These are phyloP conservation scores for Plantago elongata DNA, from an alignment of 257 asterid genomes.

Conservation along the genomic window DNA sequence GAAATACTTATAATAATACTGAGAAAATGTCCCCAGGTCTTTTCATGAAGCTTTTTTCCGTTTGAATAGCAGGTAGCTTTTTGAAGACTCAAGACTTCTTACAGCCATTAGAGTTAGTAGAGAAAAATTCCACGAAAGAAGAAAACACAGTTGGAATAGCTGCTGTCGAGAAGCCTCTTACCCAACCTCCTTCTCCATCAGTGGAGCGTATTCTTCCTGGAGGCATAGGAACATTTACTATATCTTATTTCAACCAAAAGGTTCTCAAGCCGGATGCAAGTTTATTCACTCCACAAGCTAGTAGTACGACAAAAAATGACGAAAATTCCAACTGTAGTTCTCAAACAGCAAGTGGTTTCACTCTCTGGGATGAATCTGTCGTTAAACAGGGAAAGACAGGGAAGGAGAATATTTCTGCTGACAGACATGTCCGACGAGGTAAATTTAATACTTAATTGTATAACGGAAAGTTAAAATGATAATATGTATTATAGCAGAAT, in stretches of 20 bases:
- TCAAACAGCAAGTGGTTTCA: slow-evolving; percentile 67
- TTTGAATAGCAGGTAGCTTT: slow-evolving; percentile 45
- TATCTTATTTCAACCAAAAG: slow-evolving; percentile 61
- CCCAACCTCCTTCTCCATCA: slow-evolving; percentile 33
- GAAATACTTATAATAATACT: no score
- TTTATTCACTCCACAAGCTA: slow-evolving; percentile 48
- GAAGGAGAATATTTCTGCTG: slow-evolving; percentile 81
- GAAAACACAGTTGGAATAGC: slow-evolving; percentile 39
- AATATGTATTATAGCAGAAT: neutral
- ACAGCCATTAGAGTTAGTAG: slow-evolving; percentile 76
- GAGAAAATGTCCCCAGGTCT: neutral
- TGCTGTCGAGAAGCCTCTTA: slow-evolving; percentile 47
- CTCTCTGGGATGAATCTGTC: slow-evolving; percentile 84
- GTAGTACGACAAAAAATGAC: slow-evolving; percentile 44
- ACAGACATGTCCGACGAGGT: slow-evolving; percentile 58
- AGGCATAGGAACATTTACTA: slow-evolving; percentile 77
- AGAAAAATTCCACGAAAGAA: slow-evolving; percentile 40
- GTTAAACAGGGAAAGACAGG: slow-evolving; percentile 90
- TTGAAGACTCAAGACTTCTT: slow-evolving; percentile 85
- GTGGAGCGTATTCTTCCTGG: slow-evolving; percentile 74
- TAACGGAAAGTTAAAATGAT: neutral
- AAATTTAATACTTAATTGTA: slow-evolving; percentile 2
- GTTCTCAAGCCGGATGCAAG: slow-evolving; percentile 45
- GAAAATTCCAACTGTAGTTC: slow-evolving; percentile 71
- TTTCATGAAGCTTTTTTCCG: neutral